These are phyloP conservation scores for Verruconis gallopava DNA, from an alignment of 2,329 filamentous ascomycete genomes.

Conservation along the genomic window DNA sequence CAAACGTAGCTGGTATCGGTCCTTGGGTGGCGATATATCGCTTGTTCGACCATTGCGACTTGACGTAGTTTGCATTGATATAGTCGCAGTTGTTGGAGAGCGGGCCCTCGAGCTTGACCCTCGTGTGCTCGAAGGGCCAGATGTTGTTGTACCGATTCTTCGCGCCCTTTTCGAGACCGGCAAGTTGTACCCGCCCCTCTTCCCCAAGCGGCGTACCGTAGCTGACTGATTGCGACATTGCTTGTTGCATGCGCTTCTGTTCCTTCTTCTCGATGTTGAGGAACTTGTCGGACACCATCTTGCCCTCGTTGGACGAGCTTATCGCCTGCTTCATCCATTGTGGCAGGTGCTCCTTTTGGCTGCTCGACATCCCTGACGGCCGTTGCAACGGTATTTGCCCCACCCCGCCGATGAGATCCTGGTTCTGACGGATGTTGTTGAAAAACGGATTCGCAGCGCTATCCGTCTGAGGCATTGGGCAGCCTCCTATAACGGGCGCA, in stretches of 20 bases:
- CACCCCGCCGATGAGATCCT: slow-evolving; percentile 86
- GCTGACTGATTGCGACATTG: slow-evolving; percentile 47
- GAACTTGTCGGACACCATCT: slow-evolving; percentile 70
- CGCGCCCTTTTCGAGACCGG: slow-evolving; percentile 82
- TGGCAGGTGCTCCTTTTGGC: slow-evolving; percentile 46
- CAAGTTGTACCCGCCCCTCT: slow-evolving; percentile 53
- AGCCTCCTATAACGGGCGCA: slow-evolving; percentile 68
- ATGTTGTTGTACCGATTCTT: slow-evolving; percentile 99
- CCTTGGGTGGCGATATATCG: slow-evolving; percentile 93
- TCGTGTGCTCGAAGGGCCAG: slow-evolving; percentile 84
- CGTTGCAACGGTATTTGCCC: slow-evolving; percentile 59
- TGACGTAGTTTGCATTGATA: slow-evolving; percentile 83
- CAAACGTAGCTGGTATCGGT: slow-evolving; percentile 81
- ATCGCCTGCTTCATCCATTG: slow-evolving; percentile 63
- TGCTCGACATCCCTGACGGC: slow-evolving; percentile 38
- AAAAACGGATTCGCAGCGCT: slow-evolving; percentile 80
- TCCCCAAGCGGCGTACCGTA: slow-evolving; percentile 37
- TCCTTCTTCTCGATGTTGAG: slow-evolving; percentile 72
- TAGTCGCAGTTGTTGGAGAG: slow-evolving; percentile 69
- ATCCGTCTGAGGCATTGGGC: slow-evolving; percentile 59
- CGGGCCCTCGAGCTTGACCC: slow-evolving; percentile 65
- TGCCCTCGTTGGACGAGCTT: slow-evolving; percentile 58
- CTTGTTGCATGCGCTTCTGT: slow-evolving; percentile 84
- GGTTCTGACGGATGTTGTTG: slow-evolving; percentile 89
- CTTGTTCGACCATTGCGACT: slow-evolving; percentile 71